Conservation (phyloP, 2,329 filamentous ascomycete genomes). For the Aspergillus pseudonomiae region DNA sequence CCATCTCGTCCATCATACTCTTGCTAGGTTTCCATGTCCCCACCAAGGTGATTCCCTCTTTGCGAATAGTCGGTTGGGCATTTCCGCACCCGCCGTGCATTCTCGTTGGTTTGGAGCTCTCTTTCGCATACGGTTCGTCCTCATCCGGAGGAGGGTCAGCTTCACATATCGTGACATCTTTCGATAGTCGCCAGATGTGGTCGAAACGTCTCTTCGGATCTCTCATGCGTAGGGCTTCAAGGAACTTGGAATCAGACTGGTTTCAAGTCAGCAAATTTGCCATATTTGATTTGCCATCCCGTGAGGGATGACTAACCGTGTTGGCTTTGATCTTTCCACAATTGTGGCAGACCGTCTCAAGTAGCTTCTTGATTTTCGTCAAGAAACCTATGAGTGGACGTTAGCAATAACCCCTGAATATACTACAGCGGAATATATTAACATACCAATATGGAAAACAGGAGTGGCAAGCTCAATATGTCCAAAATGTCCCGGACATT, state of each 20-base stretch:
- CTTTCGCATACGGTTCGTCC: slow-evolving; percentile 70
- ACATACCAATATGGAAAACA: slow-evolving; percentile 79
- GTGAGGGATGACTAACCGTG: slow-evolving; percentile 82
- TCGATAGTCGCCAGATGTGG: slow-evolving; percentile 87
- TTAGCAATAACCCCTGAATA: slow-evolving; percentile 29
- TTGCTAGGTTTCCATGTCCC: slow-evolving; percentile 73
- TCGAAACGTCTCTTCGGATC: slow-evolving; percentile 96
- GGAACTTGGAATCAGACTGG: slow-evolving; percentile 83
- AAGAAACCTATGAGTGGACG: slow-evolving; percentile 73
- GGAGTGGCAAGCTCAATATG: slow-evolving; percentile 97
- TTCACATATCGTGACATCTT: slow-evolving; percentile 83
- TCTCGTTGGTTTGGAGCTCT: slow-evolving; percentile 55
- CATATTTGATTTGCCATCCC: slow-evolving; percentile 59
- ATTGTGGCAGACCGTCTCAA: slow-evolving; percentile 98
- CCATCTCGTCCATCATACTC: slow-evolving; percentile 68
- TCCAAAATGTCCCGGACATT: slow-evolving; percentile 97
- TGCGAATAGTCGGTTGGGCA: slow-evolving; percentile 81
- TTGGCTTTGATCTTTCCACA: slow-evolving; percentile 97
- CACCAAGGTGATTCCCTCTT: slow-evolving; percentile 81
- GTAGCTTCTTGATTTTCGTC: slow-evolving; percentile 98
- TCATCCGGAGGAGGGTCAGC: slow-evolving; percentile 70
- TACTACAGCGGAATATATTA: background rate
- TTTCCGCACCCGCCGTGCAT: slow-evolving; percentile 93
- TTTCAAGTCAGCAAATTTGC: slow-evolving; percentile 52
- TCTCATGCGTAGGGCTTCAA: slow-evolving; percentile 77